phyloP scores from a whole-genome alignment of 2,329 filamentous ascomycete genomes.

The Emericellopsis atlantica region DNA sequence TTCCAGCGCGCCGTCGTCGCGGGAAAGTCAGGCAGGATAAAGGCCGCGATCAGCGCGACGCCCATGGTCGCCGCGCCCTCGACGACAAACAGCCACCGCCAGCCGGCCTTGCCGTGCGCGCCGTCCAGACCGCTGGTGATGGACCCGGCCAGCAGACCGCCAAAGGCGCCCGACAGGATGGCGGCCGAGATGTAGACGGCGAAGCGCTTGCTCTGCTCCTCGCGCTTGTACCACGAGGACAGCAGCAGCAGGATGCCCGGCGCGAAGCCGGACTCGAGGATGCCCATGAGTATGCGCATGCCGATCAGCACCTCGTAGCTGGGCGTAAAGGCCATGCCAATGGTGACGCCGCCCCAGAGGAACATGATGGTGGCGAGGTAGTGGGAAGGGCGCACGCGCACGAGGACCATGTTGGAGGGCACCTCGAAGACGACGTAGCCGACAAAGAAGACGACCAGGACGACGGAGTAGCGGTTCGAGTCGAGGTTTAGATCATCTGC shows the following conservation, averaged over 20 bases:
- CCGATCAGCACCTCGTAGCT: conserved; percentile 13
- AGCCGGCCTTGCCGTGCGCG: conserved; percentile 31
- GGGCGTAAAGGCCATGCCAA: conserved; percentile 14
- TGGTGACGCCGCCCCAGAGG: conserved; percentile 19
- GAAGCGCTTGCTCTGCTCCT: conserved; percentile 17
- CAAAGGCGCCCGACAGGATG: conserved; percentile 54
- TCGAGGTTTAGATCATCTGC: conserved; percentile 33
- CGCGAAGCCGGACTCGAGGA: conserved; percentile 47
- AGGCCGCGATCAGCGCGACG: conserved; percentile 46
- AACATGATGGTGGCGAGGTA: conserved; percentile 58
- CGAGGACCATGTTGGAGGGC: conserved; percentile 53
- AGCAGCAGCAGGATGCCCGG: conserved; percentile 49
- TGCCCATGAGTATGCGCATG: conserved; percentile 34
- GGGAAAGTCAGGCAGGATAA: conserved; percentile 58
- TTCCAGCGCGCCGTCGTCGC: conserved; percentile 36
- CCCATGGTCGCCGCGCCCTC: conserved; percentile 50
- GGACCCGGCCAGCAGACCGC: conserved; percentile 47
- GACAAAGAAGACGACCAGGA: conserved; percentile 52
- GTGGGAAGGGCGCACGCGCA: conserved; percentile 45
- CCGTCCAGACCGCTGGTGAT: conserved; percentile 43
- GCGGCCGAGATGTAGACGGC: conserved; percentile 64
- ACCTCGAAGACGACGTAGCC: conserved; percentile 55
- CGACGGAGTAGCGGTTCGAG: conserved; percentile 45
- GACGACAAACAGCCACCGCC: conserved; percentile 39
- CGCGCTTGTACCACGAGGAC: conserved; percentile 50